A percentile compares a stretch with the other conserved stretches of the same genome.
Conservation (phyloP, 805 yeast species). For the Lachancea waltii region DNA sequence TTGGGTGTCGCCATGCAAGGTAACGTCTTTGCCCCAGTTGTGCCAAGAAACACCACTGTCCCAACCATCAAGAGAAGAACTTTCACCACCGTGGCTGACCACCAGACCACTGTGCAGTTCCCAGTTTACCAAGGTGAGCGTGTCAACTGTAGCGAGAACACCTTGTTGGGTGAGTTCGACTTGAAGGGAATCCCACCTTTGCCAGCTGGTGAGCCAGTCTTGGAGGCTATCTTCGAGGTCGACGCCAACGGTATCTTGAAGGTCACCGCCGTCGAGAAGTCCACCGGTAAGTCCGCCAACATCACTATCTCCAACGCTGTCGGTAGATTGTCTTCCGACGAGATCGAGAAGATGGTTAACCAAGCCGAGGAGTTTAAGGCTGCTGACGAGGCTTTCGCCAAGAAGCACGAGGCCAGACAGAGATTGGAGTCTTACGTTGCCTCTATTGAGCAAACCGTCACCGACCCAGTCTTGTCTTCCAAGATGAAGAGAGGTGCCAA, state of each 20-base stretch:
- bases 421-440: conserved; percentile 98
- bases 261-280: conserved; percentile 98
- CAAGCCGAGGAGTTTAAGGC: conserved; percentile 99
- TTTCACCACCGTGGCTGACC: conserved; percentile 97
- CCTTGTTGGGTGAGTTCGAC: conserved; percentile 97
- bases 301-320: conserved; percentile 98
- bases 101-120: conserved; percentile 97
- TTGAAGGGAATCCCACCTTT: conserved; percentile 96
- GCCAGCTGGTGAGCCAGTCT: conserved; percentile 98
- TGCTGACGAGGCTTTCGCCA: conserved; percentile 98
- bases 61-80: conserved; percentile 99
- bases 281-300: conserved; percentile 97
- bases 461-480: conserved; percentile 97
- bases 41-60: conserved; percentile 98
- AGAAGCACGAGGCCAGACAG: conserved; percentile 98
- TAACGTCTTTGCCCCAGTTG: conserved; percentile 97
- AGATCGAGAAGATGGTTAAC: conserved; percentile 96
- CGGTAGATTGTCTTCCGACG: conserved; percentile 95
- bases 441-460: conserved; percentile 89
- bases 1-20: conserved; percentile 99
- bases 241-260: conserved; percentile 99
- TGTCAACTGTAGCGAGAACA: conserved; percentile 96
- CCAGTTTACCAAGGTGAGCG: conserved; percentile 99
- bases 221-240: conserved; percentile 97
- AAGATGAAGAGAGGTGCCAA: conserved; percentile 96